phyloP scores from a whole-genome alignment of 2,329 filamentous ascomycete genomes.

The Sporothrix protearum region DNA sequence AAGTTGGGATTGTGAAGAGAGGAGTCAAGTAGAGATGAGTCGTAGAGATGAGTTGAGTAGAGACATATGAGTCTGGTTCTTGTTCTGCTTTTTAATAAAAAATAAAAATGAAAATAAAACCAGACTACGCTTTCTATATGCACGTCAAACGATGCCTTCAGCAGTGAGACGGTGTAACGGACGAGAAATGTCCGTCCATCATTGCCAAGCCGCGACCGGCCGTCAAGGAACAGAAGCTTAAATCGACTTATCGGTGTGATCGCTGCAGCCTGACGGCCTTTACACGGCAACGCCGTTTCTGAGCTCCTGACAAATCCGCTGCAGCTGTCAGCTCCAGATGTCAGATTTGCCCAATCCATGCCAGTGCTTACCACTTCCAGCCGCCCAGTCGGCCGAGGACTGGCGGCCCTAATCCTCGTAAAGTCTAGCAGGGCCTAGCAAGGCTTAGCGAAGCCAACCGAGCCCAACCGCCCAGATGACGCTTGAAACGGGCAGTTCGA shows the following conservation, averaged over 20 bases:
- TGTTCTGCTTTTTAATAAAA: not conserved
- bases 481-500: not conserved
- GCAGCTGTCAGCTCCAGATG: not conserved
- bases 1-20: not conserved
- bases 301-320: not conserved
- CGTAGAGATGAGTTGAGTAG: not conserved
- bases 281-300: not conserved
- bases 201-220: not conserved
- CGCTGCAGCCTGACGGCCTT: constrained; percentile 1
- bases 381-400: not conserved
- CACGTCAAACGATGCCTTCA: no score
- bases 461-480: no score
- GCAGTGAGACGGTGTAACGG: not conserved
- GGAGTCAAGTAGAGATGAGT: not conserved
- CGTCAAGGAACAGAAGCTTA: not conserved
- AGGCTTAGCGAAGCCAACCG: not conserved
- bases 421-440: not conserved
- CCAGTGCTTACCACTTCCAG: no score
- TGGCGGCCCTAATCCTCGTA: not conserved
- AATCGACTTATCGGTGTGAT: no score
- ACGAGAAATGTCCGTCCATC: not conserved
- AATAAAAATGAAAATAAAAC: no score
- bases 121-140: no score
- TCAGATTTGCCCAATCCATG: not conserved
- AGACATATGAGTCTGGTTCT: no score